Percentiles rank a stretch among this genome's conserved stretches.
These are phyloP conservation scores for Emiliania huxleyi DNA, from an alignment of 78 protist genomes.

Conservation along the genomic window DNA sequence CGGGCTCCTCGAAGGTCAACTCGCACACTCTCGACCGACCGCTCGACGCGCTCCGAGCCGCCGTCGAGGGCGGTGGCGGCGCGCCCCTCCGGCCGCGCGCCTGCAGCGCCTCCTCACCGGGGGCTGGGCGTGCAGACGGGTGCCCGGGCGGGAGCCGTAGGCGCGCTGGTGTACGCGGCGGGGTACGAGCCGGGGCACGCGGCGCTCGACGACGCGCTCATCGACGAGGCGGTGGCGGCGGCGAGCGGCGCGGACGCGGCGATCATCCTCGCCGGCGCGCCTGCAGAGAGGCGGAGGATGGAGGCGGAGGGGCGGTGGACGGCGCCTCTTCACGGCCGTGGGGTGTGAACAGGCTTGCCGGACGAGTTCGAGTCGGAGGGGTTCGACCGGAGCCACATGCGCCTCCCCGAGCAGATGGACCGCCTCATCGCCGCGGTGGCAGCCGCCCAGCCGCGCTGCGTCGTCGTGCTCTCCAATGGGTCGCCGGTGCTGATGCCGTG, in stretches of 20 bases:
- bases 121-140: no score
- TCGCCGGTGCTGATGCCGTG: conserved; percentile 55
- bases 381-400: conserved; percentile 39
- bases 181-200: not conserved
- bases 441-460: not conserved
- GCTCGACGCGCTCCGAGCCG: not conserved
- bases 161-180: not conserved
- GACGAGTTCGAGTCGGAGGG: conserved; percentile 43
- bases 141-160: no score
- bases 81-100: not conserved
- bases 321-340: no score
- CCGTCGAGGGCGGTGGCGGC: not conserved
- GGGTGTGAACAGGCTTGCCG: no score
- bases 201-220: not conserved
- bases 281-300: no score
- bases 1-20: not conserved
- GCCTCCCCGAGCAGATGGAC: conserved; percentile 14
- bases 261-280: conserved; percentile 30
- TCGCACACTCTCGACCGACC: not conserved
- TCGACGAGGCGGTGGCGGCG: not conserved
- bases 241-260: conserved; percentile 30
- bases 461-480: conserved; percentile 28
- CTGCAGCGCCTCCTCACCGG: not conserved
- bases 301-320: no score
- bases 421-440: not conserved